phyloP scores from a whole-genome alignment of 352 stramenopile species.

The Globisporangium orthogonon region DNA sequence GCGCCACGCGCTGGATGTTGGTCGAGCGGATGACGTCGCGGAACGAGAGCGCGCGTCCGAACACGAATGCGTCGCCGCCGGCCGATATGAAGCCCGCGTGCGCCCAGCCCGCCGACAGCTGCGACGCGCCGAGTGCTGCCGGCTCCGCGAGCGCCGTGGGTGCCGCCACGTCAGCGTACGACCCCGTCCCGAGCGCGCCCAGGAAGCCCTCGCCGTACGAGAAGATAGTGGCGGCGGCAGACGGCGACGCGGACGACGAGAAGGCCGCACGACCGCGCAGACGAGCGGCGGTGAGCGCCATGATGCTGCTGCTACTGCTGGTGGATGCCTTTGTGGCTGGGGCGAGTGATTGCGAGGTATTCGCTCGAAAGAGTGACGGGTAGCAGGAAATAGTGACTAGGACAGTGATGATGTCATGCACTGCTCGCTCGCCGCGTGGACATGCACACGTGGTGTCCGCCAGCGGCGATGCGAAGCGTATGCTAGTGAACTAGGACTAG shows the following conservation, averaged over 20 bases:
- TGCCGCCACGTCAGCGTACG: constrained; percentile 42
- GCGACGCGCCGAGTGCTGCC: constrained; percentile 32
- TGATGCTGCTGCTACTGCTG: not conserved
- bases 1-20: constrained; percentile 77
- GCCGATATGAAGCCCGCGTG: constrained; percentile 70
- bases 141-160: constrained; percentile 46
- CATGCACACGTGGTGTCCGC: not conserved
- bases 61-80: constrained; percentile 64
- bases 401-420: not conserved
- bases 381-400: not conserved
- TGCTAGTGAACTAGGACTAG: not conserved
- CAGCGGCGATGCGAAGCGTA: not conserved
- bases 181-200: constrained; percentile 60
- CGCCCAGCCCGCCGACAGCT: constrained; percentile 74
- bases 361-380: not conserved
- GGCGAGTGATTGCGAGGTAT: not conserved
- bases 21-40: constrained; percentile 78
- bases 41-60: constrained; percentile 78
- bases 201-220: constrained; percentile 80
- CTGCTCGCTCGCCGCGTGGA: not conserved
- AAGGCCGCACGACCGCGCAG: not conserved
- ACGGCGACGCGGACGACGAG: not conserved
- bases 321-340: not conserved
- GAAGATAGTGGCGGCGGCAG: constrained; percentile 28
- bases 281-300: not conserved